A percentile compares a stretch with the other conserved stretches of the same genome.
phyloP scores from a whole-genome alignment of 352 stramenopile genomes.

The Pythium oligandrum region DNA sequence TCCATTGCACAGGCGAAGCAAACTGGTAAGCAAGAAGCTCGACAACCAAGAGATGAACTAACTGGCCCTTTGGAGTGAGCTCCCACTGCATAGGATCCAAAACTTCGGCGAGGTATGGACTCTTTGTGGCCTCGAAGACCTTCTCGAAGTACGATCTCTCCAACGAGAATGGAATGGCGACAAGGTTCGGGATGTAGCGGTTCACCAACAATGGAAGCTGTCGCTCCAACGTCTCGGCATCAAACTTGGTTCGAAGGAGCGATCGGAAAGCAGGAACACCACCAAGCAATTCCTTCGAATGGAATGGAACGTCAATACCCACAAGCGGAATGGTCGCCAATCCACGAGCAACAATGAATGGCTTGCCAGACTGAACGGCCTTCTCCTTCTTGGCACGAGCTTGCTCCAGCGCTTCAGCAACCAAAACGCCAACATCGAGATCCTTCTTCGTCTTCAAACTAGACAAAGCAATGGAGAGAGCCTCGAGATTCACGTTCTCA shows the following conservation, averaged over 20 bases:
- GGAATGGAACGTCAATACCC: slow-evolving; percentile 90
- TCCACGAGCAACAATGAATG: slow-evolving; percentile 57
- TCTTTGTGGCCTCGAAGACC: slow-evolving; percentile 69
- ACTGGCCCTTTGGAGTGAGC: slow-evolving; percentile 55
- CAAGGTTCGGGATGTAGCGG: slow-evolving; percentile 86
- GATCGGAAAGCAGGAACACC: slow-evolving; percentile 78
- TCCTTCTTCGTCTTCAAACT: slow-evolving; percentile 27
- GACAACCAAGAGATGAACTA: slow-evolving; percentile 72
- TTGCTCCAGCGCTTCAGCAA: slow-evolving; percentile 53
- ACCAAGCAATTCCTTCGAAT: slow-evolving; percentile 76
- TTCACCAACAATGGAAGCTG: slow-evolving; percentile 66
- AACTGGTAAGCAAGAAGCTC: slow-evolving; percentile 89
- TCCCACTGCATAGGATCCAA: slow-evolving; percentile 70
- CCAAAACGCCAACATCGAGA: slow-evolving; percentile 41
- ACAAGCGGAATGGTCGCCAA: slow-evolving; percentile 80
- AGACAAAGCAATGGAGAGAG: slow-evolving; percentile 61
- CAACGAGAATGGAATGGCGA: slow-evolving; percentile 75
- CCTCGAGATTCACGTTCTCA: slow-evolving; percentile 78
- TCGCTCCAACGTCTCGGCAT: slow-evolving; percentile 53
- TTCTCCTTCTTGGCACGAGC: slow-evolving; percentile 60
- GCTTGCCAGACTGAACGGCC: slow-evolving; percentile 38
- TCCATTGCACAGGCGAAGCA: slow-evolving; percentile 86
- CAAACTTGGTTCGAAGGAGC: slow-evolving; percentile 69
- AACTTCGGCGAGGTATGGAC: slow-evolving; percentile 58
- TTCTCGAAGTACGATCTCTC: slow-evolving; percentile 72